Conservation (phyloP, 345 rosid genomes). For the Excoecaria agallocha region DNA sequence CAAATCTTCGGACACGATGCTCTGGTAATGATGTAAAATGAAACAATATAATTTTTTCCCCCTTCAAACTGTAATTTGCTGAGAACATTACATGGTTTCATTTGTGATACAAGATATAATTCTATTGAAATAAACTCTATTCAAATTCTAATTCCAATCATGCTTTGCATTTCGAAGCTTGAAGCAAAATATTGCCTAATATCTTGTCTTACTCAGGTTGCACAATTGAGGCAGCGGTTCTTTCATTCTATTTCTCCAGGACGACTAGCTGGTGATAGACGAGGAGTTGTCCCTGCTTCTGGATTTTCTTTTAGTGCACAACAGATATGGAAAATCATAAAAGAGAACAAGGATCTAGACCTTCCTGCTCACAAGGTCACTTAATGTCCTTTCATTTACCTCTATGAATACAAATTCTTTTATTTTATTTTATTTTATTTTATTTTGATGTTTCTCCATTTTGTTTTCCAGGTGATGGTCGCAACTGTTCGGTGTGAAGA, state of each 20-base stretch:
- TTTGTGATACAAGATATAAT: too few relatives aligned
- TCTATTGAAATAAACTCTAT: too few relatives aligned
- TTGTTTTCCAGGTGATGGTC: slow-evolving; percentile 37
- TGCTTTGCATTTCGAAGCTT: too few relatives aligned
- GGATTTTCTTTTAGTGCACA: slow-evolving; percentile 34
- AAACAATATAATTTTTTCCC: too few relatives aligned
- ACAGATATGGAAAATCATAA: slow-evolving; percentile 36
- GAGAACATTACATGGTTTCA: too few relatives aligned
- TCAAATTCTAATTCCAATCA: too few relatives aligned
- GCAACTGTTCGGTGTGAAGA: slow-evolving; percentile 42
- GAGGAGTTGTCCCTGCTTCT: slow-evolving; percentile 35
- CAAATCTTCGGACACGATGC: too few relatives aligned
- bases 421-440: too few relatives aligned
- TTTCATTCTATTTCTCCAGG: slow-evolving; percentile 39
- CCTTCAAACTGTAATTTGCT: too few relatives aligned
- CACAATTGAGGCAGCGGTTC: slow-evolving; percentile 35
- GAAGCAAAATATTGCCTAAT: background rate
- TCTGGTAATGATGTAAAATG: too few relatives aligned
- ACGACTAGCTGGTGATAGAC: slow-evolving; percentile 39
- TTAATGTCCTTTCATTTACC: background rate
- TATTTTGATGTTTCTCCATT: background rate
- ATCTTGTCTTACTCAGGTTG: slow-evolving; percentile 26
- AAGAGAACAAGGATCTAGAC: slow-evolving; percentile 37
- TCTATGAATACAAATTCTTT: background rate
- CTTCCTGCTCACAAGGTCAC: slow-evolving; percentile 38